Evolutionary conservation across 2,329 filamentous ascomycete genomes (phyloP), one percentile per base, ranked within the genome.

Genomic region (Claviceps pusilla): DNA sequence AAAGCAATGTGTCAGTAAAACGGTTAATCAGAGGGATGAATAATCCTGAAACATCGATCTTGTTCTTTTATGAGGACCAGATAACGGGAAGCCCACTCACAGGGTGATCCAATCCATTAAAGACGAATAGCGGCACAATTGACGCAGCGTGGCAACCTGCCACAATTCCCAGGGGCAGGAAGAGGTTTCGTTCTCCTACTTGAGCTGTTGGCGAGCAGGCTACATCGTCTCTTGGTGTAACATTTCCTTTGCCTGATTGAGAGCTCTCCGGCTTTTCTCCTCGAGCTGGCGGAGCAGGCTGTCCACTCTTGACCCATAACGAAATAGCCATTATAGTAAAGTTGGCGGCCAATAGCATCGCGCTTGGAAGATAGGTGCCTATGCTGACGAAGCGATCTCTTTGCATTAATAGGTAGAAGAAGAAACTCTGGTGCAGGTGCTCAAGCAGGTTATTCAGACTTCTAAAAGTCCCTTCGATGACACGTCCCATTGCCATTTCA

Each of bases 351-450:
- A 98, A 78, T 51, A 97, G 72, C 93, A 98, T 98, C n/a, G 93
- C 93, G 61, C 89, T 94, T 0, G 93, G 93, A 3, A 98, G 77
- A 65, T 98, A 98, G 1, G 91, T 98, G 16, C 93, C 93, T 59
- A 98, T 98, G 69, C 90, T 97, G 61, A 97, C 93, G 66, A 98
- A 98, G 11, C 90, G 83, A 63, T 93, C 87, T 35, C 84, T 80
- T 60, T 94, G 85, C 81, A 97, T 89, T 48, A 98, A 77, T 52
- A 98, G 75, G 68, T 98, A 98, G 72, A 98, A 97, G 78, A 98
- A 98, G 75, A 98, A 98, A 68, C 90, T 96, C 71, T 98, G 93
- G 67, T 98, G 93, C 57, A 98, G 76, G 66, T 98, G 90, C 71
- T 98, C 93, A 37, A 98, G 78, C 56, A 98, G 73, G 65, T 98